Base-by-base conservation (phyloP, 2,329 filamentous ascomycete genomes). In the Lecanoromycetidae sp. region DNA sequence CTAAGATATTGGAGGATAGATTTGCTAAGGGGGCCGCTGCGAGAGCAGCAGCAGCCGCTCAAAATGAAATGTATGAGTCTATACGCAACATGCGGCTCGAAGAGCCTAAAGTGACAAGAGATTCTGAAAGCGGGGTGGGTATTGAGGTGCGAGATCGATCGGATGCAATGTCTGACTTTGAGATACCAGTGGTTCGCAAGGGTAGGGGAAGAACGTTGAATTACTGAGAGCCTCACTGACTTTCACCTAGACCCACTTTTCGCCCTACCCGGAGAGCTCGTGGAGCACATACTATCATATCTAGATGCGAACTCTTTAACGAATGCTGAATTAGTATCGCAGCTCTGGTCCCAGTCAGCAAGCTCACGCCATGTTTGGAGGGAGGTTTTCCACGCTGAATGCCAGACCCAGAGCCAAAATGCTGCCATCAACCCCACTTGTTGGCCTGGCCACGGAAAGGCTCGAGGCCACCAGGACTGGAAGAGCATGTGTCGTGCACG, bases 401-500 rank as follows among this genome's bases (percentile, higher is more conserved):
- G 76, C 56, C 69, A 58, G 59, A 32, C 37, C 10, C 15, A 36
- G 29, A 34, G n/a, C 12, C 20, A 43, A 15, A 34, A 23, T 25
- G 26, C 25, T 9, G 19, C 5, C n/a, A 29, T 7, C 9, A 6
- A 34, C 10, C 30, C 27, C 35, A 27, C 39, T 43, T 26, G 74
- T 73, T 56, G 71, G 22, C 61, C 64, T 10, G 79, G 77, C 4
- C 60, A 74, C 27, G 77, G 78, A 38, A 71, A 69, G 54, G 61
- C 64, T 27, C 54, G 60, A 50, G 79, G 79, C 3, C 72, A 73
- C 30, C 85, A 84, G 55, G 75, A 94, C 60, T 98, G 87, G 87
- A 86, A 84, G 65, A 76, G 79, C 54, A 84, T 95, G 61, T 94
- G 88, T 63, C 72, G 79, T 56, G 82, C 84, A 36, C 82, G 85